Percentiles rank a stretch among this genome's conserved stretches.
These are phyloP conservation scores for Nicotiana tomentosiformis DNA, from an alignment of 257 asterid genomes.

Conservation along the genomic window DNA sequence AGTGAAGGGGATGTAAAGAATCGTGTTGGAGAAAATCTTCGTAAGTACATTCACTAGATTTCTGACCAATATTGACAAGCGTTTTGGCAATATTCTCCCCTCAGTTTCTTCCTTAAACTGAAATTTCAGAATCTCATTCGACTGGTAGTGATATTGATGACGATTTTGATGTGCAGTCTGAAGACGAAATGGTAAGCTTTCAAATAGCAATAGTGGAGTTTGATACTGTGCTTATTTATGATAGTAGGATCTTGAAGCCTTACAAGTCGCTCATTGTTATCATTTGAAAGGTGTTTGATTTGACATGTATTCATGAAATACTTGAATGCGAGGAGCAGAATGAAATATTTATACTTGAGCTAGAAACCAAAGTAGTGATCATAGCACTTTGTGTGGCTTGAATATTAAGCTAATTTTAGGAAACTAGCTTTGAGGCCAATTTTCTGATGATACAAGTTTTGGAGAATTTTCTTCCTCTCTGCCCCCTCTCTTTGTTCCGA, in stretches of 20 bases:
- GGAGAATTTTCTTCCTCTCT: not conserved
- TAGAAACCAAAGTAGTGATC: not conserved
- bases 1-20: conserved; percentile 30
- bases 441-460: not conserved
- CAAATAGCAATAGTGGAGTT: conserved; percentile 3
- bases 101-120: conserved; percentile 24
- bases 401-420: not conserved
- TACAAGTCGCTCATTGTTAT: not conserved
- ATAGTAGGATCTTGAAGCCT: conserved; percentile 7
- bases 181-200: conserved; percentile 69
- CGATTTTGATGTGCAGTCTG: conserved; percentile 62
- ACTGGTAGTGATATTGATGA: conserved; percentile 58
- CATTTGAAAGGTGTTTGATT: not conserved
- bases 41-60: conserved; percentile 29
- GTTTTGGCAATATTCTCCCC: not conserved
- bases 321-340: not conserved
- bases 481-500: not conserved
- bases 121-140: conserved; percentile 62
- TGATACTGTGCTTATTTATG: not conserved
- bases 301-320: not conserved
- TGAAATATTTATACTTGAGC: not conserved
- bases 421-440: not conserved
- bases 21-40: conserved; percentile 39
- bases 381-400: not conserved
- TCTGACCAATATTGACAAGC: not conserved